Conservation (phyloP, 176 grass and related monocot species). For the Carex littledalei region DNA sequence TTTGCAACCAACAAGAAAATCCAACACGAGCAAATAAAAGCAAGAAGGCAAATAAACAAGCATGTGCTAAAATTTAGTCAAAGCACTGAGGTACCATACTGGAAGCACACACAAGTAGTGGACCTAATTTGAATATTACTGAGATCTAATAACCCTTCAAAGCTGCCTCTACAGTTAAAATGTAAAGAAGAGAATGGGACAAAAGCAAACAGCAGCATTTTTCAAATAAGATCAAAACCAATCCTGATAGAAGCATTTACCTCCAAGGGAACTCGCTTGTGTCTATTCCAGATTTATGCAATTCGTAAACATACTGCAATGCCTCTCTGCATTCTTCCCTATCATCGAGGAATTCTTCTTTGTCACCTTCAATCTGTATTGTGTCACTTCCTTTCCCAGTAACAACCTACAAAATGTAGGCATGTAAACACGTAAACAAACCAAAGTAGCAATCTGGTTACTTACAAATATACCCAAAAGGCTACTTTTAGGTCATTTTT, state of each 20-base stretch:
- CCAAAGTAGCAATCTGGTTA: neutral
- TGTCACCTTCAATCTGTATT: constrained; percentile 84
- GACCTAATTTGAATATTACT: neutral
- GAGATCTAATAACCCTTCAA: neutral
- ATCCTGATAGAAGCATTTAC: constrained; percentile 35
- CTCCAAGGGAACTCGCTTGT: constrained; percentile 98
- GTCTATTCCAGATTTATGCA: constrained; percentile 93
- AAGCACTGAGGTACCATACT: neutral
- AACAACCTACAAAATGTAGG: constrained; percentile 58
- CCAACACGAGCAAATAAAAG: neutral
- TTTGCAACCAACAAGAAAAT: neutral
- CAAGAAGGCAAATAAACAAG: neutral
- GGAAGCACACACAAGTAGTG: neutral
- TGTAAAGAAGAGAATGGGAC: neutral
- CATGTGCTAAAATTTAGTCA: neutral
- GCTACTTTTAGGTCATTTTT: neutral
- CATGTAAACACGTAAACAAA: neutral
- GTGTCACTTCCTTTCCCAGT: constrained; percentile 83
- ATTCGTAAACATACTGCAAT: constrained; percentile 74
- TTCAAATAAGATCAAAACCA: neutral
- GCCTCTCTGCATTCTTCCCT: constrained; percentile 98
- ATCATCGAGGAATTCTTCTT: constrained; percentile 89
- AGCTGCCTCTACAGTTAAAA: neutral
- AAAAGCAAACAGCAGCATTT: constrained; percentile 5
- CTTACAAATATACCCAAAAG: neutral